Percentiles rank a stretch among this genome's conserved stretches.
Evolutionary conservation across 2,329 filamentous ascomycete genomes (phyloP).

Genomic region (Pseudodiploospora longispora): DNA sequence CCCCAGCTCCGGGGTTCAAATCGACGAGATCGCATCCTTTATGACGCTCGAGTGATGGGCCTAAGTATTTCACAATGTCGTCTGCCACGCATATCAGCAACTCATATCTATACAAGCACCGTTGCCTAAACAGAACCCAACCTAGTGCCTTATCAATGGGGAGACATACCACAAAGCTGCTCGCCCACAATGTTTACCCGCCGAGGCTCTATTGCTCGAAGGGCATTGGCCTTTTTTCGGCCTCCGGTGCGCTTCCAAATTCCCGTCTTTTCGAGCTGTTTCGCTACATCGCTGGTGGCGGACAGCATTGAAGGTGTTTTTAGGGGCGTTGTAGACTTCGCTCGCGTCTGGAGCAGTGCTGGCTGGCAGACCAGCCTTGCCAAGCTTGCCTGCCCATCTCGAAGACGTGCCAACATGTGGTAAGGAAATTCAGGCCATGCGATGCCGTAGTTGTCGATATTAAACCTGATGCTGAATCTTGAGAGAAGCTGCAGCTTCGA

Average conservation of each 20-base stretch:
- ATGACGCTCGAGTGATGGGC: slow-evolving; percentile 59
- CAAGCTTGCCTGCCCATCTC: slow-evolving; percentile 6
- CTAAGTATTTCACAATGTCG: slow-evolving; percentile 63
- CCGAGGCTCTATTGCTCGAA: slow-evolving; percentile 17
- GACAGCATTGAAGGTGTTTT: slow-evolving; percentile 10
- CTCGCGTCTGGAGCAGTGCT: slow-evolving; percentile 4
- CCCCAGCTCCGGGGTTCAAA: slow-evolving; percentile 68
- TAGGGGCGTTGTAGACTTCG: slow-evolving; percentile 2
- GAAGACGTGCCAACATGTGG: slow-evolving; percentile 10
- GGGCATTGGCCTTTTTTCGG: slow-evolving; percentile 7
- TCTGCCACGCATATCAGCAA: slow-evolving; percentile 33
- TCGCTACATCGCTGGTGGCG: slow-evolving; percentile 13
- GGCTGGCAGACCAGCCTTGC: slow-evolving; percentile 8
- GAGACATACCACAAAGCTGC: slow-evolving; percentile 37
- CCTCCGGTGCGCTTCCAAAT: slow-evolving; percentile 17
- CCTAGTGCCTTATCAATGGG: too few species aligned
- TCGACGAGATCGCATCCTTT: slow-evolving; percentile 79
- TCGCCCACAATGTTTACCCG: slow-evolving; percentile 47
- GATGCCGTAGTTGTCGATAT: neutral
- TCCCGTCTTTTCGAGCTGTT: slow-evolving; percentile 17
- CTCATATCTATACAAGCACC: neutral
- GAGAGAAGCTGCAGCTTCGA: too few species aligned
- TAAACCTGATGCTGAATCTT: too few species aligned
- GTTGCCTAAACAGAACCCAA: neutral
- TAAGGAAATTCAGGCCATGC: neutral